phyloP scores from a whole-genome alignment of 306 rosid genomes.

The Coriaria nepalensis region DNA sequence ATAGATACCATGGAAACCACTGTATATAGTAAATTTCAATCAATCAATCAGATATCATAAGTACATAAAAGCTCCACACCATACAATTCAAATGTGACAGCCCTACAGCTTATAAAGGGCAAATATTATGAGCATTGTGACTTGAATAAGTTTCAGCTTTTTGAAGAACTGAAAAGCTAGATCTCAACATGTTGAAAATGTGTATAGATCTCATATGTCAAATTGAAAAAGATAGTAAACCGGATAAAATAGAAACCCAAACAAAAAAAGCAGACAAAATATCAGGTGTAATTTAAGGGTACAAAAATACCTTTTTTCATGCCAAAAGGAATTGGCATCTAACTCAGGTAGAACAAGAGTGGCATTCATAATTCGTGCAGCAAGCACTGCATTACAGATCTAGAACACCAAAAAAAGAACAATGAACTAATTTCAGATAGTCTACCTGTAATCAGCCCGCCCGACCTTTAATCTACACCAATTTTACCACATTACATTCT shows the following conservation, averaged over 20 bases:
- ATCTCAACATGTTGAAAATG: no score
- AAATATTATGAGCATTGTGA: no score
- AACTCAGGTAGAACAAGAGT: conserved; percentile 84
- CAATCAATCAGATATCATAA: no score
- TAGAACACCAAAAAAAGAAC: conserved; percentile 25
- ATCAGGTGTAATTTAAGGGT: conserved; percentile 1
- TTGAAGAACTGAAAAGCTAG: no score
- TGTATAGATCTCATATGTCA: no score
- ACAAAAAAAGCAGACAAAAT: background rate
- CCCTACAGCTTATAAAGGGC: no score
- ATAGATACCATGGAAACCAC: conserved; percentile 91
- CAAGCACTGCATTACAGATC: conserved; percentile 97
- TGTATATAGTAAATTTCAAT: conserved; percentile 20
- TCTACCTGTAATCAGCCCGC: background rate
- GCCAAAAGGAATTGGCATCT: conserved; percentile 98
- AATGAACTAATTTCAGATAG: background rate
- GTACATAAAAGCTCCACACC: no score
- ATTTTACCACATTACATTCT: background rate
- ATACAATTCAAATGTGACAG: no score
- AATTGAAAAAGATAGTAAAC: background rate
- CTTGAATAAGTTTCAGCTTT: no score
- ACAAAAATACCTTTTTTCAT: conserved; percentile 59
- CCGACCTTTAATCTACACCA: background rate
- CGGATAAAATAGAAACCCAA: conserved; percentile 5
- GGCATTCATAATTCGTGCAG: conserved; percentile 98